phyloP scores from a whole-genome alignment of 2,329 filamentous ascomycete species.

The Helicocarpus griseus region DNA sequence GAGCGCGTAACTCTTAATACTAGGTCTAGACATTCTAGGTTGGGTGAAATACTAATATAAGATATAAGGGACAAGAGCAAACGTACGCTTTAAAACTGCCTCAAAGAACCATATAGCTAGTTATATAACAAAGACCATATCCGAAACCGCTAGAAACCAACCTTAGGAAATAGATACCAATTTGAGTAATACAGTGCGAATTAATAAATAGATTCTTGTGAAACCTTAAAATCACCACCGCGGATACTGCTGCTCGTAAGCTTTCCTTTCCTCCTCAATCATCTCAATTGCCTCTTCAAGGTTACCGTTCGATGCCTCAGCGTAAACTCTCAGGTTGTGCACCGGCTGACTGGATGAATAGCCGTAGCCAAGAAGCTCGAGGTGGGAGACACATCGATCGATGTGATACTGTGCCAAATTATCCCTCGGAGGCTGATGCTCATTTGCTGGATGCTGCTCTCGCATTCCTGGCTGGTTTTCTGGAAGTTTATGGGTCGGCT shows the following conservation, averaged over 20 bases:
- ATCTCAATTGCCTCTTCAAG: constrained; percentile 40
- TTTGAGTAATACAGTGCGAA: background rate
- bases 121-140: too few relatives aligned
- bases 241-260: constrained; percentile 23
- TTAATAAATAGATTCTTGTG: background rate
- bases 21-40: too few relatives aligned
- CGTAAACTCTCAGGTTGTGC: constrained; percentile 35
- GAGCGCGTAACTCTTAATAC: too few relatives aligned
- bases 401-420: constrained; percentile 12
- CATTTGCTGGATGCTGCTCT: background rate
- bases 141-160: too few relatives aligned
- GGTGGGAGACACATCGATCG: constrained; percentile 29
- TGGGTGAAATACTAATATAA: too few relatives aligned
- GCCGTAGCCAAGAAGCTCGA: constrained; percentile 34
- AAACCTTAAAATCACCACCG: background rate
- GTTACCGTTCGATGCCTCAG: constrained; percentile 33
- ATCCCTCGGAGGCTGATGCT: too few relatives aligned
- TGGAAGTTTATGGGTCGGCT: background rate
- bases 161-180: too few relatives aligned
- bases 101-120: too few relatives aligned
- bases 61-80: too few relatives aligned
- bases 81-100: too few relatives aligned
- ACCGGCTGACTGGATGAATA: constrained; percentile 24
- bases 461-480: background rate
- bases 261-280: constrained; percentile 40